phyloP scores from a whole-genome alignment of 805 yeast genomes.

The Lipomyces chichibuensis region DNA sequence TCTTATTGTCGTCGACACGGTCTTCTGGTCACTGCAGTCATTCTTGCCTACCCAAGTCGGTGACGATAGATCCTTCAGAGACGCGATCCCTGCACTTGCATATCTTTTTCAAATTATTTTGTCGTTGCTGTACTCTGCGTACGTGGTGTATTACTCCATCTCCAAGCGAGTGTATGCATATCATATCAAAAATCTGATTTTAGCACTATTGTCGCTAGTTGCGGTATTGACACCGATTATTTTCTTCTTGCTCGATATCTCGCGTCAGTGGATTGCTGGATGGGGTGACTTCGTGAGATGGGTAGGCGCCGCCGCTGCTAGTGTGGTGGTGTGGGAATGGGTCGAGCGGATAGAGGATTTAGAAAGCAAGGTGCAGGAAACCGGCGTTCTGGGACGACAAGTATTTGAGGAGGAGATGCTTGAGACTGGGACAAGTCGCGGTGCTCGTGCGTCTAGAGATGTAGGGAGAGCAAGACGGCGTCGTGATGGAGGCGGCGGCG shows the following conservation, averaged over 20 bases:
- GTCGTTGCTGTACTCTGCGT: slow-evolving; percentile 43
- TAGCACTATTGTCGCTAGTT: slow-evolving; percentile 52
- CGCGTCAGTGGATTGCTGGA: slow-evolving; percentile 49
- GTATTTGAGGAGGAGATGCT: slow-evolving; percentile 52
- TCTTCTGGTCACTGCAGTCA: slow-evolving; percentile 39
- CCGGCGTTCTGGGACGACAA: slow-evolving; percentile 66
- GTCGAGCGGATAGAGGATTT: slow-evolving; percentile 55
- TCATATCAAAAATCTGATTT: slow-evolving; percentile 51
- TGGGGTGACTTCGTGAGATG: slow-evolving; percentile 56
- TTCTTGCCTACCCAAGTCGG: slow-evolving; percentile 27
- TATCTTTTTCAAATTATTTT: slow-evolving; percentile 43
- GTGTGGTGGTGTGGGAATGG: slow-evolving; percentile 70
- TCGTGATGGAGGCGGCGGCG: not conserved
- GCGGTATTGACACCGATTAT: slow-evolving; percentile 47
- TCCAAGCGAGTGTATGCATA: slow-evolving; percentile 52
- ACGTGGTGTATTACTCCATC: slow-evolving; percentile 47
- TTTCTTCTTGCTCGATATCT: slow-evolving; percentile 47
- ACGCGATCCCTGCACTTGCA: slow-evolving; percentile 42
- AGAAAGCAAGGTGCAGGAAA: slow-evolving; percentile 55
- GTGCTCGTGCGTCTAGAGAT: slow-evolving; percentile 25
- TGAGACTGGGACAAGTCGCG: slow-evolving; percentile 36
- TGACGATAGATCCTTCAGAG: slow-evolving; percentile 41
- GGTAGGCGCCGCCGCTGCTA: slow-evolving; percentile 54
- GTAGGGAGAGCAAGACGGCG: slow-evolving; percentile 16
- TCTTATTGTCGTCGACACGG: slow-evolving; percentile 42